These are phyloP conservation scores for Catenaria anguillulae DNA, from an alignment of 371 early-diverging fungal species.

Conservation along the genomic window DNA sequence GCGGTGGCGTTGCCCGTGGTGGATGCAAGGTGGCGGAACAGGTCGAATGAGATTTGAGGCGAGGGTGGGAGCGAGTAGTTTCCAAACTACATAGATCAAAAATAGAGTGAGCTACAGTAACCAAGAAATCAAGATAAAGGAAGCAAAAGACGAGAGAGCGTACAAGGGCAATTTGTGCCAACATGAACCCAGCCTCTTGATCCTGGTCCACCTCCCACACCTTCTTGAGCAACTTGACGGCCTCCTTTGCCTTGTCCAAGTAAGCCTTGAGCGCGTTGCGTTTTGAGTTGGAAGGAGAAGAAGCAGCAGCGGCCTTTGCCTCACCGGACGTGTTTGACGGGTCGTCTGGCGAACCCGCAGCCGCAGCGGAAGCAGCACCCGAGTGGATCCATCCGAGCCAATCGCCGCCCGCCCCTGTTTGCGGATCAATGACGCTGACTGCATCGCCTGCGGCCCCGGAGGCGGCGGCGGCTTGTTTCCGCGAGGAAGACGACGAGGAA, in stretches of 20 bases:
- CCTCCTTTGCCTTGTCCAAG: conserved; percentile 7
- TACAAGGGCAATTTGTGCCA: conserved; percentile 45
- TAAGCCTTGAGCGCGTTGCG: neutral
- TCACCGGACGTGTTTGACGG: neutral
- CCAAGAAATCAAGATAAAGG: conserved; percentile 3
- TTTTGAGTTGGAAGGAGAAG: too few species aligned
- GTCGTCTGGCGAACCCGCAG: neutral
- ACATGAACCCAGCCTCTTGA: conserved; percentile 27
- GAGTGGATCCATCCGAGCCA: too few species aligned
- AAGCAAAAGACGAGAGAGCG: too few species aligned
- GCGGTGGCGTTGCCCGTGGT: conserved; percentile 63
- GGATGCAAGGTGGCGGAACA: conserved; percentile 39
- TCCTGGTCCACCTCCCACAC: conserved; percentile 24
- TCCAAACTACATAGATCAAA: conserved; percentile 13
- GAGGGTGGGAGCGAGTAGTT: conserved; percentile 41
- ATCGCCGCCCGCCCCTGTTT: too few species aligned
- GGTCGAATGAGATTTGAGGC: conserved; percentile 36
- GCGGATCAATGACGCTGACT: too few species aligned
- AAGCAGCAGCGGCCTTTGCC: too few species aligned
- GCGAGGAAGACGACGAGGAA: neutral
- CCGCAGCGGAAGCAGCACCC: too few species aligned
- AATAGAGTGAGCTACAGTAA: neutral
- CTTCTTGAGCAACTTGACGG: conserved; percentile 17
- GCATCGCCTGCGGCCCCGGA: too few species aligned
- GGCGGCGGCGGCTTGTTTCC: too few species aligned